Base-by-base conservation (phyloP, 2,329 filamentous ascomycete species). In the Botrytis aclada region DNA sequence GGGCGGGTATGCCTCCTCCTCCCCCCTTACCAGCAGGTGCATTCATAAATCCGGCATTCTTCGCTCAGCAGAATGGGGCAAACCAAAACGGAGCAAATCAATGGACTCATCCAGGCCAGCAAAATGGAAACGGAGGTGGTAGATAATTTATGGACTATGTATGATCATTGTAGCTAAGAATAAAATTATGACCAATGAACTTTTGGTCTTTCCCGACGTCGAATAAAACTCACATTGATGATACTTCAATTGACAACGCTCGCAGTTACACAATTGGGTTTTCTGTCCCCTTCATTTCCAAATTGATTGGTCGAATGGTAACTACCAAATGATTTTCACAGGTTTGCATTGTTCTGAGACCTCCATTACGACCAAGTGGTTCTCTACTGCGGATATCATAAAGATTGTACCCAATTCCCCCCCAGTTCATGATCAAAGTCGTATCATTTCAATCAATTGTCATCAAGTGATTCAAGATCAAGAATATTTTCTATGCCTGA, bases 1-100 rank as follows among this genome's bases (percentile, higher is more conserved):
- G 76, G 77, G 74, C 72, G 20, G 54, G 37, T 37, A 60, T 72
- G 63, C 73, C 75, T 39, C 64, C 72, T 54, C 66, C 71, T 60
- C 67, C 74, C 20, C 51, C 75, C 69, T 34, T 74, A 25, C 72
- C 74, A 16, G 66, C 74, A 51, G 79, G 79, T n/a, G 77, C 77
- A 22, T 80, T 77, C 58, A 75, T 80, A 47, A 80, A 80, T 45
- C 79, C 79, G 32, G 77, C 77, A 9, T 80, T 80, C 73, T 79
- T 80, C 58, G 43, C 60, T 29, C 64, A 73, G n/a, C 63, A 34
- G 16, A 34, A 56, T 60, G 70, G 71, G 34, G 73, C 72, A 39
- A 73, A 72, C 45, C 76, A 75, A 64, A 45, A 69, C 22, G 70
- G 72, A 47, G 69, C 47, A 41, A 73, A 75, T 51, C 76, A 76